Evolutionary conservation across 2,329 filamentous ascomycete genomes (phyloP).

Genomic region (Pseudogymnoascus sp.): DNA sequence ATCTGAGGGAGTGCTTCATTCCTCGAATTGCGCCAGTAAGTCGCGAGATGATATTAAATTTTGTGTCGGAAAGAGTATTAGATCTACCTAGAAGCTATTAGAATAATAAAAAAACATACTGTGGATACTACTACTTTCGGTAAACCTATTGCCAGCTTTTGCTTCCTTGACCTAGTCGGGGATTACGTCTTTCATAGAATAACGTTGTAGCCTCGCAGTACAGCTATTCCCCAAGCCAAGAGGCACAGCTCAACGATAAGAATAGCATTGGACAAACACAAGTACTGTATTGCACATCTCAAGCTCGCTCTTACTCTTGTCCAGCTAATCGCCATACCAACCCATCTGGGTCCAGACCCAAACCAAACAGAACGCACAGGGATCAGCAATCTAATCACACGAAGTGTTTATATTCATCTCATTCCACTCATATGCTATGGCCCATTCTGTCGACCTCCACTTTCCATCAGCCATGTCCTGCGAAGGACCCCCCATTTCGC

Average conservation of each 20-base stretch:
- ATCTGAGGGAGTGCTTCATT: constrained; percentile 58
- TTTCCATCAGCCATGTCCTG: no score
- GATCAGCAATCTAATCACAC: no score
- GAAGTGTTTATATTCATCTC: no score
- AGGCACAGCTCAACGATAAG: neutral
- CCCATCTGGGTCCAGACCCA: no score
- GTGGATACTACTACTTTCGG: neutral
- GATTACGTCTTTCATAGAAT: neutral
- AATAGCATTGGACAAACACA: no score
- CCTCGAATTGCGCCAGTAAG: constrained; percentile 60
- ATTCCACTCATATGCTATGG: no score
- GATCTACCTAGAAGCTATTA: constrained; percentile 62
- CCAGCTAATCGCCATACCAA: no score
- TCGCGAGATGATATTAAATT: constrained; percentile 72
- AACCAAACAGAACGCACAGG: no score
- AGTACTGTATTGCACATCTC: no score
- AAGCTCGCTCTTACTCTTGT: no score
- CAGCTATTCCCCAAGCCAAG: neutral
- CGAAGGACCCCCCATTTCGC: no score
- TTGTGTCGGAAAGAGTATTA: constrained; percentile 63
- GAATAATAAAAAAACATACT: neutral
- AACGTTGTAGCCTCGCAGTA: neutral
- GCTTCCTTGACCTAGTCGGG: neutral
- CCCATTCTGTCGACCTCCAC: no score
- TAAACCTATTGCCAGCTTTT: neutral